These are phyloP conservation scores for Daucus carota DNA, from an alignment of 129 eudicot species.

Conservation along the genomic window DNA sequence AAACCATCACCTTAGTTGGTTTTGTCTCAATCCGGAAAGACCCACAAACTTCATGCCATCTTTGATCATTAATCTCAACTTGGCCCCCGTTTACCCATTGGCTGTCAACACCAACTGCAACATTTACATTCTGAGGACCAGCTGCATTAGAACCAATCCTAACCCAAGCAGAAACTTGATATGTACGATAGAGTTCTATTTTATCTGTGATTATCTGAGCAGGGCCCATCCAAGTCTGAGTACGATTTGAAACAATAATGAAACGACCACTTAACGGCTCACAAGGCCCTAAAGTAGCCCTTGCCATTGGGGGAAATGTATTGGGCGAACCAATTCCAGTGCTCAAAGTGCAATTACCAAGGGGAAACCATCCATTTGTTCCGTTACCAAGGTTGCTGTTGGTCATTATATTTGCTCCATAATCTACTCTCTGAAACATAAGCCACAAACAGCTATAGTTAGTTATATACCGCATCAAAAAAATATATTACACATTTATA, in stretches of 20 bases:
- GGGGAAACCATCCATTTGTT: slow-evolving; percentile 84
- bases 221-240: slow-evolving; percentile 98
- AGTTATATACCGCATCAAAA: not conserved
- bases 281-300: slow-evolving; percentile 59
- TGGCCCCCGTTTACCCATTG: slow-evolving; percentile 98
- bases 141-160: slow-evolving; percentile 59
- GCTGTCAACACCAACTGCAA: slow-evolving; percentile 73
- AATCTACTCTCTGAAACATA: slow-evolving; percentile 44
- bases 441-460: not conserved
- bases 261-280: slow-evolving; percentile 66
- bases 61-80: slow-evolving; percentile 51
- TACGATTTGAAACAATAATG: slow-evolving; percentile 62
- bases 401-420: slow-evolving; percentile 64
- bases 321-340: slow-evolving; percentile 62
- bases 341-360: slow-evolving; percentile 58
- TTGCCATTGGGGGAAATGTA: slow-evolving; percentile 73
- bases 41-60: slow-evolving; percentile 90
- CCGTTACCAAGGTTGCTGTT: slow-evolving; percentile 78
- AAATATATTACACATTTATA: not conserved
- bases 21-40: slow-evolving; percentile 78
- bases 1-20: slow-evolving; percentile 68
- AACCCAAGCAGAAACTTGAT: slow-evolving; percentile 95
- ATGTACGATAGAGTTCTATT: slow-evolving; percentile 62
- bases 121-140: slow-evolving; percentile 64
- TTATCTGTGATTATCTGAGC: slow-evolving; percentile 90